These are phyloP conservation scores for Tolypocladium tropicale DNA, from an alignment of 2,329 filamentous ascomycete species.

Conservation along the genomic window DNA sequence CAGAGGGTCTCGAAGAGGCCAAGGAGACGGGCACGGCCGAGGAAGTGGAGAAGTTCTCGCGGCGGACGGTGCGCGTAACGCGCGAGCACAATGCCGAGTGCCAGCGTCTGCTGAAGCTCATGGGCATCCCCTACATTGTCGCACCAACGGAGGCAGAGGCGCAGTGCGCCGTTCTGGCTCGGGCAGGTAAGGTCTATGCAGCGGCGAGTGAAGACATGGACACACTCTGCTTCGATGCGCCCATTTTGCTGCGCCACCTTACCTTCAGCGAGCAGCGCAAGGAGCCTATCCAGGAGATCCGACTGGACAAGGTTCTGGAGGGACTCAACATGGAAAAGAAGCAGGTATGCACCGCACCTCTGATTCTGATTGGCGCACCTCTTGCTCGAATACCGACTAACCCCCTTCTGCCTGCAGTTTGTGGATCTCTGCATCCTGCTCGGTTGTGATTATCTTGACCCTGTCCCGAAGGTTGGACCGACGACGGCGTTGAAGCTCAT, in stretches of 20 bases:
- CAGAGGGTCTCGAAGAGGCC: slow-evolving; percentile 82
- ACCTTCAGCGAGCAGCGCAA: slow-evolving; percentile 97
- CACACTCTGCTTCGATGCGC: slow-evolving; percentile 88
- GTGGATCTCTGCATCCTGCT: slow-evolving; percentile 96
- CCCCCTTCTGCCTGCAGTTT: slow-evolving; percentile 48
- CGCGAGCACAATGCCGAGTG: slow-evolving; percentile 94
- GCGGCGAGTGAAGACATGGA: slow-evolving; percentile 99
- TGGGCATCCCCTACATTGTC: slow-evolving; percentile 93
- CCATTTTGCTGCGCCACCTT: slow-evolving; percentile 81
- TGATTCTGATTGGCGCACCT: too few relatives aligned
- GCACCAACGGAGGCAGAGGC: slow-evolving; percentile 96
- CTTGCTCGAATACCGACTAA: too few relatives aligned
- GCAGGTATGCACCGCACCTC: slow-evolving; percentile 46
- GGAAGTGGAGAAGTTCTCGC: slow-evolving; percentile 96
- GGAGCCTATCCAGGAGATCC: slow-evolving; percentile 94
- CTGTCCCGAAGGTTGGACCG: slow-evolving; percentile 88
- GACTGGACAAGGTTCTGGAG: slow-evolving; percentile 75
- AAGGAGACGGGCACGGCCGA: slow-evolving; percentile 95
- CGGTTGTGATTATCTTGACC: slow-evolving; percentile 95
- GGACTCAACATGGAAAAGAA: slow-evolving; percentile 79
- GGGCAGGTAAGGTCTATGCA: slow-evolving; percentile 90
- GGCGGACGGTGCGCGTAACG: slow-evolving; percentile 89
- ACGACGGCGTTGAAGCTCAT: slow-evolving; percentile 89
- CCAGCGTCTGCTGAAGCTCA: slow-evolving; percentile 79
- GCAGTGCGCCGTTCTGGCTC: slow-evolving; percentile 83